Conservation (phyloP, 257 asterid species). For the Fraxinus quadrangulata region DNA sequence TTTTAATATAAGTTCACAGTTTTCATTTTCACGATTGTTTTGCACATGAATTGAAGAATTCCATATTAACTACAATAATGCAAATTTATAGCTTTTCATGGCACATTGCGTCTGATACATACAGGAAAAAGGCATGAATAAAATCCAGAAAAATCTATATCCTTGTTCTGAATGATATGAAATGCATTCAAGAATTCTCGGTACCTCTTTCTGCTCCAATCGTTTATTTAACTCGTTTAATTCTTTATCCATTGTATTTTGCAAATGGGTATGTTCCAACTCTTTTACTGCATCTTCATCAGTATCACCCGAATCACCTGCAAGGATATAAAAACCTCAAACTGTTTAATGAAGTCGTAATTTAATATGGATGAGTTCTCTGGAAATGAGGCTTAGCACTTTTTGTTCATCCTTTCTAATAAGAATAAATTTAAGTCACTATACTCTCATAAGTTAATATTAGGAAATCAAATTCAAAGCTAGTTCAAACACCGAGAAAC, state of each 20-base stretch:
- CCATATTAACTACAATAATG: not conserved
- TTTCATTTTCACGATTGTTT: not conserved
- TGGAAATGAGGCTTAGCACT: slow-evolving; percentile 8
- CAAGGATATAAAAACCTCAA: slow-evolving; percentile 22
- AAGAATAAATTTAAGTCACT: not conserved
- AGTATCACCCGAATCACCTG: slow-evolving; percentile 83
- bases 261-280: slow-evolving; percentile 93
- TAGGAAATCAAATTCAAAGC: slow-evolving; percentile 8
- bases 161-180: not conserved
- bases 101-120: not conserved
- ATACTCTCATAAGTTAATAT: not conserved
- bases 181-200: slow-evolving; percentile 16
- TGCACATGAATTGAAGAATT: too few relatives aligned
- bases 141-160: not conserved
- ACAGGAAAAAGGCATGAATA: not conserved
- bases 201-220: slow-evolving; percentile 92
- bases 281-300: slow-evolving; percentile 93
- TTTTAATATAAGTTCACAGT: not conserved
- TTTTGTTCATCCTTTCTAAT: not conserved
- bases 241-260: slow-evolving; percentile 92
- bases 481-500: slow-evolving; percentile 30
- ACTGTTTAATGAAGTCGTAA: slow-evolving; percentile 7
- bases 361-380: not conserved
- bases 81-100: not conserved
- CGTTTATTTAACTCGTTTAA: slow-evolving; percentile 77